These are phyloP conservation scores for Paramyrothecium sp. DNA, from an alignment of 2,329 filamentous ascomycete genomes.

Conservation along the genomic window DNA sequence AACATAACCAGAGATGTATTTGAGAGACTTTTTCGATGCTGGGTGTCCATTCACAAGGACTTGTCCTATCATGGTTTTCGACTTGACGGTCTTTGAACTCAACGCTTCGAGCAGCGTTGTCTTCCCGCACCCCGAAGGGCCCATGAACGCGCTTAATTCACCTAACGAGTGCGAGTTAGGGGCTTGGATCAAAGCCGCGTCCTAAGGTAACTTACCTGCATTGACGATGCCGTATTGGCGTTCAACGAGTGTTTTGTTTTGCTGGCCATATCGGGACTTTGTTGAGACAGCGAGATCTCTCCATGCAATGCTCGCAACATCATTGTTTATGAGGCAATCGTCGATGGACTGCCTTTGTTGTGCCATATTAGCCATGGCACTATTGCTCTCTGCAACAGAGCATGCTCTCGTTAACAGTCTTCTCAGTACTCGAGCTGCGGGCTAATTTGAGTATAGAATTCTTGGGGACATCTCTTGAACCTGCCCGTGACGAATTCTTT, in stretches of 20 bases:
- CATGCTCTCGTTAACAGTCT: too few species aligned
- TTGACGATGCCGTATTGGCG: conserved; percentile 62
- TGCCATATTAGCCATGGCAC: too few species aligned
- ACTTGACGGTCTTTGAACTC: conserved; percentile 52
- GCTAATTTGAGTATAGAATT: too few species aligned
- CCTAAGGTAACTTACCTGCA: conserved; percentile 45
- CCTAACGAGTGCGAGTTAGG: conserved; percentile 46
- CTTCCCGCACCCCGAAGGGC: conserved; percentile 72
- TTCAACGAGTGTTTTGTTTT: conserved; percentile 61
- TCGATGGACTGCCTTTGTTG: too few species aligned
- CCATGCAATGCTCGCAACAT: conserved; percentile 66
- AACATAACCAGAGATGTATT: conserved; percentile 73
- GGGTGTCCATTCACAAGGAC: conserved; percentile 62
- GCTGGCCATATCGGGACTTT: conserved; percentile 66
- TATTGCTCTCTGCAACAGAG: too few species aligned
- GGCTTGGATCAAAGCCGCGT: neutral
- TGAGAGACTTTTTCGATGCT: conserved; percentile 55
- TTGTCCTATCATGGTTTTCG: conserved; percentile 35
- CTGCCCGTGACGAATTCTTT: too few species aligned
- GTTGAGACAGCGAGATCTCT: conserved; percentile 66
- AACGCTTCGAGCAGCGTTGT: conserved; percentile 82
- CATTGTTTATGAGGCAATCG: conserved; percentile 60
- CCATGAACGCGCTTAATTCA: conserved; percentile 78
- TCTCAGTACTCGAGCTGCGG: too few species aligned
- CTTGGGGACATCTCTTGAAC: too few species aligned